These are phyloP conservation scores for Cyclospora cayetanensis DNA, from an alignment of 169 alveolate genomes.

Conservation along the genomic window DNA sequence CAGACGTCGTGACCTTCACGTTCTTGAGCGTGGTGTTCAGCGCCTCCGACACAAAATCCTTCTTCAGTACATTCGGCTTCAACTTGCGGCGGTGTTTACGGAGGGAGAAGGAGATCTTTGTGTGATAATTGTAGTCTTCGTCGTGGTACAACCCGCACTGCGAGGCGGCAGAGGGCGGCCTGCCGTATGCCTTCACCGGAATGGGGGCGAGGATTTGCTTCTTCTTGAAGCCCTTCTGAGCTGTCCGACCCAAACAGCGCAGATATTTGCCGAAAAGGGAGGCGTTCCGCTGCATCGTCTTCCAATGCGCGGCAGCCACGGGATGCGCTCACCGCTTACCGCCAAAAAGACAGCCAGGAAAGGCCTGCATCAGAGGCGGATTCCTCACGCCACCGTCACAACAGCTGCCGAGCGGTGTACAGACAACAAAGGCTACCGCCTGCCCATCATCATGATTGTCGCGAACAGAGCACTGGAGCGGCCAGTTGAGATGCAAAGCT, in stretches of 20 bases:
- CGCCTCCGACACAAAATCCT: conserved; percentile 53
- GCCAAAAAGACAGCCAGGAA: too few relatives aligned
- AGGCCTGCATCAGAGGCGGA: too few relatives aligned
- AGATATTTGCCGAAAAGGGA: conserved; percentile 72
- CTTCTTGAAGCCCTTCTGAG: conserved; percentile 79
- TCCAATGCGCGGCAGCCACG: too few relatives aligned
- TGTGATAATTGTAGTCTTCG: conserved; percentile 84
- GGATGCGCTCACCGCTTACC: too few relatives aligned
- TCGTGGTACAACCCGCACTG: conserved; percentile 89
- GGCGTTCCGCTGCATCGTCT: conserved; percentile 73
- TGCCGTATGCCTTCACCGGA: conserved; percentile 91
- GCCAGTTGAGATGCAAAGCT: too few relatives aligned
- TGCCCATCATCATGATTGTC: too few relatives aligned
- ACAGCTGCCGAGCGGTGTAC: too few relatives aligned
- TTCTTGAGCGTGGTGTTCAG: conserved; percentile 84
- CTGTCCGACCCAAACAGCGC: conserved; percentile 60
- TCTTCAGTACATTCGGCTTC: conserved; percentile 58
- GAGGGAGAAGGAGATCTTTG: conserved; percentile 54
- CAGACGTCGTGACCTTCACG: conserved; percentile 85
- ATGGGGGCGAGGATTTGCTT: conserved; percentile 85
- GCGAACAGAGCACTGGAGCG: too few relatives aligned
- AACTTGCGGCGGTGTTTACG: conserved; percentile 49
- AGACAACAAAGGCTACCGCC: too few relatives aligned
- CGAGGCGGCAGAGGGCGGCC: conserved; percentile 90
- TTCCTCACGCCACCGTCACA: too few relatives aligned